phyloP scores from a whole-genome alignment of 306 rosid species.

The Lathyrus tuberosus region DNA sequence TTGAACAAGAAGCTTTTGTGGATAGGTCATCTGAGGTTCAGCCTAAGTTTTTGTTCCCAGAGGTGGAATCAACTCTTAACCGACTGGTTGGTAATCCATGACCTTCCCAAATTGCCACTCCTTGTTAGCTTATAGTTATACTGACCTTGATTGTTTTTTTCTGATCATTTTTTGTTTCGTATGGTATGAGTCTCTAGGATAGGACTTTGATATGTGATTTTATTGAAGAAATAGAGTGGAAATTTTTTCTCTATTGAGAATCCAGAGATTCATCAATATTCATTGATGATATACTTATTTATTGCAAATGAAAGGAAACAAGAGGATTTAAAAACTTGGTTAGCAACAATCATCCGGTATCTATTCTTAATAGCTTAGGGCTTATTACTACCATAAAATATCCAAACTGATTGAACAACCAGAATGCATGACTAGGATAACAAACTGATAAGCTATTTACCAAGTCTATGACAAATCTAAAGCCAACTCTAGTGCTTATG shows the following conservation, averaged over 20 bases:
- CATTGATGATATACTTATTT: conserved; percentile 7
- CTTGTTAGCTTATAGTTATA: conserved; percentile 3
- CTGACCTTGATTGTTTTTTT: background rate
- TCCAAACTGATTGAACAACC: conserved; percentile 2
- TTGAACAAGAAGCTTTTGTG: conserved; percentile 54
- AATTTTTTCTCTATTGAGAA: background rate
- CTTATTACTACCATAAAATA: background rate
- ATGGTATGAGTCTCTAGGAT: background rate
- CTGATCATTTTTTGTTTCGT: background rate
- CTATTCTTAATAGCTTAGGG: conserved; percentile 4
- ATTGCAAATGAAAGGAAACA: conserved; percentile 4
- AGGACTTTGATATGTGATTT: background rate
- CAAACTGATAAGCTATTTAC: background rate
- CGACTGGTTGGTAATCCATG: conserved; percentile 30
- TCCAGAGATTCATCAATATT: background rate
- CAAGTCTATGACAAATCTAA: conserved; percentile 4
- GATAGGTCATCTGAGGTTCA: conserved; percentile 45
- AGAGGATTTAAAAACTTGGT: conserved; percentile 1
- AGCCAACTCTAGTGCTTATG: conserved; percentile 1
- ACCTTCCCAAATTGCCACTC: background rate
- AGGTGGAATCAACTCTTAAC: conserved; percentile 59
- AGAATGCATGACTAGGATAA: background rate
- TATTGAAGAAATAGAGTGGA: background rate
- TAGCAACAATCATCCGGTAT: background rate
- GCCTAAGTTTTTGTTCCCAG: conserved; percentile 24